phyloP scores from a whole-genome alignment of 2,329 filamentous ascomycete genomes.

The Tympanopsis confertula region DNA sequence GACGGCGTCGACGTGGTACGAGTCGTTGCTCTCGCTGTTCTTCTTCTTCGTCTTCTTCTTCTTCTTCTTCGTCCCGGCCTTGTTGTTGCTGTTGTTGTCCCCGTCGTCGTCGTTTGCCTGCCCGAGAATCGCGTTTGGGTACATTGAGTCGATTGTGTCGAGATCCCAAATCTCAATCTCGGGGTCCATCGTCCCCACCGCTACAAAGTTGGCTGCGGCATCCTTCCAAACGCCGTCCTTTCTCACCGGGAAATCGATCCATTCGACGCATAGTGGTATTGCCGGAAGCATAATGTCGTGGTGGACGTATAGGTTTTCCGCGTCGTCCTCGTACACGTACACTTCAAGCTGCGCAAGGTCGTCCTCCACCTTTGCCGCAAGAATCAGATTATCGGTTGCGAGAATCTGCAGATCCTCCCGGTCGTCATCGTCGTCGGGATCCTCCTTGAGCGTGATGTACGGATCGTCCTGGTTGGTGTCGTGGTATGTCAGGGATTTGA shows the following conservation, averaged over 20 bases:
- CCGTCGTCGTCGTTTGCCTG: not conserved
- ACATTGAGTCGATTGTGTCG: conserved; percentile 94
- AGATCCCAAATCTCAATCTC: conserved; percentile 99
- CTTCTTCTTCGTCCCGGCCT: conserved; percentile 43
- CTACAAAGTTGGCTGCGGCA: conserved; percentile 76
- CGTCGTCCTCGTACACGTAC: conserved; percentile 91
- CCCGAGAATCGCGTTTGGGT: conserved; percentile 79
- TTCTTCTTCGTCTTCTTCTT: conserved; percentile 89
- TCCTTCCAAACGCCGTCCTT: conserved; percentile 51
- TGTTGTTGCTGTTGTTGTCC: conserved; percentile 53
- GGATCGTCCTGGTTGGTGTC: conserved; percentile 89
- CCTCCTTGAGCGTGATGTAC: conserved; percentile 79
- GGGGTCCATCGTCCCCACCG: conserved; percentile 91
- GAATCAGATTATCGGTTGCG: conserved; percentile 80
- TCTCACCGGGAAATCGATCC: conserved; percentile 84
- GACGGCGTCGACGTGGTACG: conserved; percentile 89
- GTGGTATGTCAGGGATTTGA: conserved; percentile 88
- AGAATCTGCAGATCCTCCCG: conserved; percentile 88
- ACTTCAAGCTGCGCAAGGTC: conserved; percentile 96
- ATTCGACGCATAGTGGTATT: conserved; percentile 89
- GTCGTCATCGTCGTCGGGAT: conserved; percentile 53
- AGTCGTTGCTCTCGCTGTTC: conserved; percentile 74
- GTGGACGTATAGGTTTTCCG: conserved; percentile 95
- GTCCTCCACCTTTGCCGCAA: conserved; percentile 90
- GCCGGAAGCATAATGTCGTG: conserved; percentile 99